phyloP scores from a whole-genome alignment of 1,284 basidiomycete genomes.

The Fomitopsis pinicola region DNA sequence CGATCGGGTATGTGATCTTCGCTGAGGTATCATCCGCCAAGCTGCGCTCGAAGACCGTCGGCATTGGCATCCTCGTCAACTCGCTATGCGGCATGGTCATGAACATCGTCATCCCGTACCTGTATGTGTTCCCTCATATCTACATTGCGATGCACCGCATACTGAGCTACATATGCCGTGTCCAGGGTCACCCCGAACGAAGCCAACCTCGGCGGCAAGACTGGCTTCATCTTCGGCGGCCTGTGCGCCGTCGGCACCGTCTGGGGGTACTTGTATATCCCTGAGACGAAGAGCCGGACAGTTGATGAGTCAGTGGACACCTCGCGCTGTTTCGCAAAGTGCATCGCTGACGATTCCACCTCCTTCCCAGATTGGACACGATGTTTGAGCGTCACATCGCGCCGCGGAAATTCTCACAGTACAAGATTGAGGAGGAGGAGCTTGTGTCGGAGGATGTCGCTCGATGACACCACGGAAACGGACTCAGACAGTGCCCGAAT shows the following conservation, averaged over 20 bases:
- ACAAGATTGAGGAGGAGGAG: slow-evolving; percentile 2
- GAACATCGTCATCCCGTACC: slow-evolving; percentile 9
- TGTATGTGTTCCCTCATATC: not conserved
- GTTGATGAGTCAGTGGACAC: slow-evolving; percentile 6
- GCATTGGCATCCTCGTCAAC: slow-evolving; percentile 10
- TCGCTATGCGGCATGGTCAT: slow-evolving; percentile 10
- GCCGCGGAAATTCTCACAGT: slow-evolving; percentile 4
- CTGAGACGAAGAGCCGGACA: slow-evolving; percentile 9
- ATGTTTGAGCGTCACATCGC: slow-evolving; percentile 6
- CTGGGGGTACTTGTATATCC: slow-evolving; percentile 10
- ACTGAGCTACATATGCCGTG: not conserved
- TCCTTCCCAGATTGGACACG: slow-evolving; percentile 1
- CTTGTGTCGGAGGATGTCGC: not conserved
- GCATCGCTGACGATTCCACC: not conserved
- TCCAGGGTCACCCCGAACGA: slow-evolving; percentile 9
- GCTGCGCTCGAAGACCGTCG: slow-evolving; percentile 9
- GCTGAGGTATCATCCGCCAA: slow-evolving; percentile 9
- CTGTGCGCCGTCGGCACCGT: slow-evolving; percentile 3
- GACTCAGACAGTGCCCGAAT: too few species aligned
- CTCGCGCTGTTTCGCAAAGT: not conserved
- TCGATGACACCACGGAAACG: not conserved
- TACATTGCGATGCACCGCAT: not conserved
- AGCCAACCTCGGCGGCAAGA: slow-evolving; percentile 10
- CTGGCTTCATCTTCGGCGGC: slow-evolving; percentile 11
- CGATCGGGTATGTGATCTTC: slow-evolving; percentile 10